A percentile compares a stretch with the other conserved stretches of the same genome.
phyloP scores from a whole-genome alignment of 495 filamentous ascomycete species.

The Sporormia fimetaria region DNA sequence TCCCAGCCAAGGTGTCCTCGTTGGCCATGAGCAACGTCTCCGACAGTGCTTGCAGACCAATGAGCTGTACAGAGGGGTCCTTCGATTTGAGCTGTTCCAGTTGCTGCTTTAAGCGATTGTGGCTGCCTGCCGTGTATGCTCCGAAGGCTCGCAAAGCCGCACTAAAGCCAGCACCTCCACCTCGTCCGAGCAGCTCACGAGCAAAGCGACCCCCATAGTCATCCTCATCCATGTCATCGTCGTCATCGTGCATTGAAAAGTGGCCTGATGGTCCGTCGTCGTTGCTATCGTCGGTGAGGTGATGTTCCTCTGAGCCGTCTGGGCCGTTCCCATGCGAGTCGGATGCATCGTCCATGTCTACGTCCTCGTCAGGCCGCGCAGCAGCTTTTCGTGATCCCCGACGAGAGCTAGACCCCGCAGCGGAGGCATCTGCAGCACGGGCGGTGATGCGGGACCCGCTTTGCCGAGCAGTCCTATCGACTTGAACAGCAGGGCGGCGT shows the following conservation, averaged over 20 bases:
- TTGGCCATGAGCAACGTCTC: constrained; percentile 89
- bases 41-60: constrained; percentile 86
- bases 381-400: constrained; percentile 41
- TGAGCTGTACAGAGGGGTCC: constrained; percentile 76
- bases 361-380: constrained; percentile 26
- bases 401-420: constrained; percentile 24
- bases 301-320: constrained; percentile 32
- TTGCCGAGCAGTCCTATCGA: no score
- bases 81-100: constrained; percentile 74
- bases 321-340: constrained; percentile 42
- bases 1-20: constrained; percentile 90
- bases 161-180: constrained; percentile 56
- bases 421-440: constrained; percentile 11
- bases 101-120: constrained; percentile 68
- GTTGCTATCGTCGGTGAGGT: constrained; percentile 38
- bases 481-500: no score
- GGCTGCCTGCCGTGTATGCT: constrained; percentile 81
- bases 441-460: no score
- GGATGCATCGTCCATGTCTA: constrained; percentile 38
- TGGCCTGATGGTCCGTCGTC: constrained; percentile 41
- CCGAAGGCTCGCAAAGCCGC: constrained; percentile 70
- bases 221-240: constrained; percentile 52
- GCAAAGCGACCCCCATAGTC: constrained; percentile 74
- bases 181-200: constrained; percentile 57
- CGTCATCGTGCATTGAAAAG: constrained; percentile 57